Evolutionary conservation across 768 basidiomycete genomes (phyloP).

Genomic region (Trametopsis cervina): DNA sequence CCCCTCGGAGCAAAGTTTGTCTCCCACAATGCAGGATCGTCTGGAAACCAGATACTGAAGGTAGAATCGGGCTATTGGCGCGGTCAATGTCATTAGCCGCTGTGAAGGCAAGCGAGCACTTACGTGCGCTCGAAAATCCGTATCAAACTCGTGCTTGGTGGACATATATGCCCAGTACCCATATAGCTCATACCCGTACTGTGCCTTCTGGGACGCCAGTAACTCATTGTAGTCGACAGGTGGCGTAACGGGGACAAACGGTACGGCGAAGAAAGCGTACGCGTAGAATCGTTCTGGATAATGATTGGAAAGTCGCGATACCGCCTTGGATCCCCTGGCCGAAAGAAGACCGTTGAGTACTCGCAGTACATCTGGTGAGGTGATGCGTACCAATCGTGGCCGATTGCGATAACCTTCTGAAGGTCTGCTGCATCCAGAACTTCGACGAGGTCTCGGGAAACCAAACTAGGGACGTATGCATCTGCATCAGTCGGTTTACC

Average conservation of each 20-base stretch:
- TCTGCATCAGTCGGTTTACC: constrained; percentile 29
- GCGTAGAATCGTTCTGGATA: constrained; percentile 33
- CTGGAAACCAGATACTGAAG: constrained; percentile 27
- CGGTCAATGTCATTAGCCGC: neutral
- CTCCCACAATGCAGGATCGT: constrained; percentile 29
- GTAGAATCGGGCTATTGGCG: constrained; percentile 19
- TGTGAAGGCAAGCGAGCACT: constrained; percentile 6
- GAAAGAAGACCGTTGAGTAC: constrained; percentile 28
- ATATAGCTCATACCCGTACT: constrained; percentile 29
- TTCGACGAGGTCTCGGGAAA: constrained; percentile 27
- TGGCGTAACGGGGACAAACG: constrained; percentile 25
- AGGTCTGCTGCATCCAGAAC: constrained; percentile 25
- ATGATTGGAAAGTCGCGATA: constrained; percentile 27
- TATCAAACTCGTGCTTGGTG: constrained; percentile 23
- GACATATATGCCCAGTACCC: constrained; percentile 41
- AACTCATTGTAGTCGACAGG: constrained; percentile 15
- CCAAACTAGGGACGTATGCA: constrained; percentile 19
- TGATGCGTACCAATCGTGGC: constrained; percentile 27
- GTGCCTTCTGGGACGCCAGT: constrained; percentile 12
- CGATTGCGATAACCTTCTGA: constrained; percentile 24
- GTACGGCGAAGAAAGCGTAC: constrained; percentile 32
- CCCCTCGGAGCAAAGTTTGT: constrained; percentile 21
- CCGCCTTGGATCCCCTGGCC: constrained; percentile 28
- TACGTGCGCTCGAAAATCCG: constrained; percentile 29
- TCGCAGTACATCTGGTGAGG: constrained; percentile 9